Percentiles rank a stretch among this genome's conserved stretches.
Evolutionary conservation across 1,139 yeast genomes (phyloP).

Genomic region (Blastobotrys raffinosifermentans): DNA sequence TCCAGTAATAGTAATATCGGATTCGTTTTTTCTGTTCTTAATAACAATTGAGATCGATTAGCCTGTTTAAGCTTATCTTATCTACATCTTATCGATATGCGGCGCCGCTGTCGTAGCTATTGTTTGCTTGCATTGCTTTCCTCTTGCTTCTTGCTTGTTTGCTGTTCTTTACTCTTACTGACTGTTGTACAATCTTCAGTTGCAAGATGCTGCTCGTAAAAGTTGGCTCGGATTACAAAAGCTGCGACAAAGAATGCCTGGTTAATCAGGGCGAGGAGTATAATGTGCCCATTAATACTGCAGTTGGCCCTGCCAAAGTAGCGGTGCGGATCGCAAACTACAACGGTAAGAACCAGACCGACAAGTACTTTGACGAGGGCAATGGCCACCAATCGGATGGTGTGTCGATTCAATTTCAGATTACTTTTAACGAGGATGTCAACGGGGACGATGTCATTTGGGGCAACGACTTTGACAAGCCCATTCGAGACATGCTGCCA

Average conservation of each 20-base stretch:
- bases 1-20: no score
- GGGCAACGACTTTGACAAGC: constrained; percentile 64
- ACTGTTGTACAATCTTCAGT: neutral
- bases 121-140: neutral
- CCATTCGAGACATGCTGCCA: constrained; percentile 58
- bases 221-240: constrained; percentile 15
- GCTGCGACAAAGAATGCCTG: constrained; percentile 6
- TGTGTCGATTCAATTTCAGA: constrained; percentile 28
- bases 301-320: constrained; percentile 13
- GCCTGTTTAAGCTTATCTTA: no score
- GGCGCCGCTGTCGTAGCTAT: constrained; percentile 1
- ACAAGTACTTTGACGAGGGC: constrained; percentile 23
- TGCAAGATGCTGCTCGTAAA: constrained; percentile 9
- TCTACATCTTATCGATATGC: neutral
- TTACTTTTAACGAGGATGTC: constrained; percentile 35
- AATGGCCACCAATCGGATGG: constrained; percentile 22
- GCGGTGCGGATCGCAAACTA: constrained; percentile 23
- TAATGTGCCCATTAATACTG: constrained; percentile 11
- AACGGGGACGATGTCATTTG: constrained; percentile 50
- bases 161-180: neutral
- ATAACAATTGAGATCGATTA: no score
- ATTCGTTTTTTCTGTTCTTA: neutral
- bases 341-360: constrained; percentile 9
- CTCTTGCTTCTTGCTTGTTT: neutral
- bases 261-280: constrained; percentile 13